Evolutionary conservation across 352 stramenopile species (phyloP).

Genomic region (Lagenidium giganteum): DNA sequence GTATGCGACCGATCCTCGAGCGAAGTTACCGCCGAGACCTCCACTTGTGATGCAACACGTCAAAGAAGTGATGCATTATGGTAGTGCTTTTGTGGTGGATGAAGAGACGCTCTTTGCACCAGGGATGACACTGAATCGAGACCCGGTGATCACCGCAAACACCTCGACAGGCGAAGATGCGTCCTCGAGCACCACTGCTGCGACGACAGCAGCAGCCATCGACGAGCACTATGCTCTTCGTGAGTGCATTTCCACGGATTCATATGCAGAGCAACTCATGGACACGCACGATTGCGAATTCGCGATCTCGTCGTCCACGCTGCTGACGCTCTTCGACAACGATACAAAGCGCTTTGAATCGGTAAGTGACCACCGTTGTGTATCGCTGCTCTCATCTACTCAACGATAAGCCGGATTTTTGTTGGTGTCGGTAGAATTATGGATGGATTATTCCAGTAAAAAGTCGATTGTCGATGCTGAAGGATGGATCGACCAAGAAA

Average conservation of each 20-base stretch:
- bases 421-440: conserved; percentile 20
- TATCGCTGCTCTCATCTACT: conserved; percentile 18
- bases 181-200: too few species aligned
- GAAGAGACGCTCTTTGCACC: conserved; percentile 4
- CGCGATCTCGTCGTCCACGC: conserved; percentile 58
- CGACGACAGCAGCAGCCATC: too few species aligned
- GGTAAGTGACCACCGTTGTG: conserved; percentile 8
- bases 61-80: conserved; percentile 31
- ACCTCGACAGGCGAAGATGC: too few species aligned
- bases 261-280: conserved; percentile 52
- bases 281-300: conserved; percentile 64
- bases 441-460: conserved; percentile 59
- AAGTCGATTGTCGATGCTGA: conserved; percentile 29
- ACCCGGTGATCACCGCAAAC: too few species aligned
- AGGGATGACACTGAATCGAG: conserved; percentile 7
- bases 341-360: conserved; percentile 24
- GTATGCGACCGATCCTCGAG: conserved; percentile 10
- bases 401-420: conserved; percentile 1
- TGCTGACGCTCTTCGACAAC: conserved; percentile 67
- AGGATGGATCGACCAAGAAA: conserved; percentile 23
- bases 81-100: conserved; percentile 14
- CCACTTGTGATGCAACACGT: conserved; percentile 30
- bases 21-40: neutral
- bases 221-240: neutral
- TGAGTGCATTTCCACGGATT: conserved; percentile 52